These are phyloP conservation scores for Talaromyces sp. DNA, from an alignment of 2,329 filamentous ascomycete species.

Conservation along the genomic window DNA sequence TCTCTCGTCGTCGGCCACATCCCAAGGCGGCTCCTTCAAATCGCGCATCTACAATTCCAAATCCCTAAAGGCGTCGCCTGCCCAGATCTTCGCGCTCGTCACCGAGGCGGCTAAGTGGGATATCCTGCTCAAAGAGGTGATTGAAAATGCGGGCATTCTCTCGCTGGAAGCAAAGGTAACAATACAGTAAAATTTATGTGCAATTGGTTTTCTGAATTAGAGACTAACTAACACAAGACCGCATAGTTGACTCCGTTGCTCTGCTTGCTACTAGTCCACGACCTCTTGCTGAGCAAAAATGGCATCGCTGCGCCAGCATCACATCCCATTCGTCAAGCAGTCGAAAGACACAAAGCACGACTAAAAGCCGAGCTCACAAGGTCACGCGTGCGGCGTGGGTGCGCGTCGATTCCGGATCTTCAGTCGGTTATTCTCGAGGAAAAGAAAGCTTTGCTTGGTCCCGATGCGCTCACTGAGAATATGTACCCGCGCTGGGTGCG, in stretches of 20 bases:
- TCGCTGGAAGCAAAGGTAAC: slow-evolving; percentile 77
- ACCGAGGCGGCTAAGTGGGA: slow-evolving; percentile 91
- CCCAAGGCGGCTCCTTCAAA: slow-evolving; percentile 71
- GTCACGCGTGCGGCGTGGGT: slow-evolving; percentile 65
- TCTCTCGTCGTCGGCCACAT: slow-evolving; percentile 55
- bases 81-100: slow-evolving; percentile 81
- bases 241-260: slow-evolving; percentile 71
- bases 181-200: not conserved
- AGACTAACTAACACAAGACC: slow-evolving; percentile 34
- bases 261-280: slow-evolving; percentile 77
- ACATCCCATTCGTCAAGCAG: slow-evolving; percentile 69
- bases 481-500: slow-evolving; percentile 85
- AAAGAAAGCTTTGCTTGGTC: slow-evolving; percentile 42
- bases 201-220: not conserved
- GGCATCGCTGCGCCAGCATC: slow-evolving; percentile 75
- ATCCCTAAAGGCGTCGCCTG: slow-evolving; percentile 70
- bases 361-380: slow-evolving; percentile 78
- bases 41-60: slow-evolving; percentile 70
- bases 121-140: slow-evolving; percentile 75
- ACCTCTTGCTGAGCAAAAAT: slow-evolving; percentile 72
- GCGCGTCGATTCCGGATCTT: slow-evolving; percentile 62
- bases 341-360: slow-evolving; percentile 77
- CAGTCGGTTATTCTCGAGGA: slow-evolving; percentile 29
- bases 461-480: slow-evolving; percentile 20
- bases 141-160: slow-evolving; percentile 72